Base-by-base conservation (phyloP, 352 stramenopile genomes). In the Phytophthora quininea region DNA sequence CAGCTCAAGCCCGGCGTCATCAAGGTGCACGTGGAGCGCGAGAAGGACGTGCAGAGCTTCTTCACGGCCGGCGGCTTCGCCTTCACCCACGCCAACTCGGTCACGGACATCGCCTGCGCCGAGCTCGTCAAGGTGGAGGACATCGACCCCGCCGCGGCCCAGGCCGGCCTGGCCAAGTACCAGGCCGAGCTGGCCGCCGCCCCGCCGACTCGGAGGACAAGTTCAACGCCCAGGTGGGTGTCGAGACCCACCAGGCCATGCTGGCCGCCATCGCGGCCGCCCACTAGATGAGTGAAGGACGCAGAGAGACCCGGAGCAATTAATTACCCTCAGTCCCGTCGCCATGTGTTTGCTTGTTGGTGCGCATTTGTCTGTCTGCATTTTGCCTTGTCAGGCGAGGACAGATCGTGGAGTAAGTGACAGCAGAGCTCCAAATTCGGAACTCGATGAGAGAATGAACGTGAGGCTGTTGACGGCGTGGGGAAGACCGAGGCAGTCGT, bases 11-110 rank as follows among this genome's bases (percentile, higher is more conserved):
- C 97, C 14, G 97, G 97, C 57, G 89, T 99, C 50, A 92, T 95
- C 67, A 91, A 92, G 71, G 87, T 95, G 49, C 87, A 95, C 76
- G 74, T 92, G 38, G 81, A 92, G 66, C 81, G 85, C 56, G 87
- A 93, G 69, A 89, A 89, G 76, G 84, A 93, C 51, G 78, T 95
- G 38, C 95, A 99, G 79, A 98, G 97, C 77, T 99, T 98, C 84
- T 99, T 99, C 86, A 98, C 98, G 59, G 86, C 95, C 37, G 97
- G 96, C 65, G 97, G 97, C 68, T 99, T 99, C 69, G 95, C 97
- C 40, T 80, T 99, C 64, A 99, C 96, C 54, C 96, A 99, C 81
- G 88, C 89, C 55, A 95, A 98, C 79, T 99, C 95, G 58, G 82
- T 93, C 49, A 99, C 97, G 50, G 97, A 99, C 81, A 98, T 99